phyloP scores from a whole-genome alignment of 1,284 basidiomycete species.

The Ceratobasidium sp. region DNA sequence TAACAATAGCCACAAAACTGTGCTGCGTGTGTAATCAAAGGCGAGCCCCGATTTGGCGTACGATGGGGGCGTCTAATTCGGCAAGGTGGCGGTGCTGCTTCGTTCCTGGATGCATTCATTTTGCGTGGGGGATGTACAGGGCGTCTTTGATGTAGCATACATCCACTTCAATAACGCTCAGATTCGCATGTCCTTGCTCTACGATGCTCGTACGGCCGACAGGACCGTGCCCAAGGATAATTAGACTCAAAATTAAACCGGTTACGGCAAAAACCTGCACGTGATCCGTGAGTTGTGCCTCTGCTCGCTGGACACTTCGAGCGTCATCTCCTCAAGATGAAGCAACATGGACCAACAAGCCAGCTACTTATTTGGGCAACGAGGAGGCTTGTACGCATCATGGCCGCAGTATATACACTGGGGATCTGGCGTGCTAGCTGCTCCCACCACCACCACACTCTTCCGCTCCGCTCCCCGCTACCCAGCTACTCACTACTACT shows the following conservation, averaged over 20 bases:
- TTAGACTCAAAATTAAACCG: not conserved
- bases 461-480: not conserved
- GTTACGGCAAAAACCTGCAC: too few relatives aligned
- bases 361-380: too few relatives aligned
- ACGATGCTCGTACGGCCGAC: not conserved
- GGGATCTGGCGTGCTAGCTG: not conserved
- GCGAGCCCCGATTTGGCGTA: conserved; percentile 7
- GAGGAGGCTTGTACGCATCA: too few relatives aligned
- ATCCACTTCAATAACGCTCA: too few relatives aligned
- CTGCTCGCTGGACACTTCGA: conserved; percentile 29
- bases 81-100: conserved; percentile 10
- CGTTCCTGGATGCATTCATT: not conserved
- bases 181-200: too few relatives aligned
- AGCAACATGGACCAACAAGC: too few relatives aligned
- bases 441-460: not conserved
- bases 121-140: not conserved
- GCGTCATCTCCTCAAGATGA: not conserved
- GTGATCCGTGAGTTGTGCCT: conserved; percentile 11
- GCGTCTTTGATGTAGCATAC: too few relatives aligned
- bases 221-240: not conserved
- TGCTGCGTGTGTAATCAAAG: conserved; percentile 6
- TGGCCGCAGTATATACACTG: not conserved
- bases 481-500: too few relatives aligned
- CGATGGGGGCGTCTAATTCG: not conserved
- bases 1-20: not conserved